Evolutionary conservation across 768 basidiomycete genomes (phyloP).

Genomic region (Hemileccinum impolitum): DNA sequence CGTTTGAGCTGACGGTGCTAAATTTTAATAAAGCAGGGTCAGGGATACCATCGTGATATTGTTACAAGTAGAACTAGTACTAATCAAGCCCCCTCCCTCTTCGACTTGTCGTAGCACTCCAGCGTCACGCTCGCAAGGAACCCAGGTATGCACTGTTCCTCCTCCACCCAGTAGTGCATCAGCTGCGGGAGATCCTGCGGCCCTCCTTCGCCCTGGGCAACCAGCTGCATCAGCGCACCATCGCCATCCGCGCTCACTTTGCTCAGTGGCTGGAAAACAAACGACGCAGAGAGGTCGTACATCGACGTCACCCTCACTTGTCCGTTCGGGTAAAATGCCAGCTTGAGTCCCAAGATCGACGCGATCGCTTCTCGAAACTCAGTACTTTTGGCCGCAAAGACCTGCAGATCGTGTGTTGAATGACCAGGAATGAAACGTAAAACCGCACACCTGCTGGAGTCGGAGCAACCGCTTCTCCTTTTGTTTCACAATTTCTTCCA

Average conservation of each 20-base stretch:
- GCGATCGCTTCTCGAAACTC: constrained; percentile 92
- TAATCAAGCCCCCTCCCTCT: constrained; percentile 27
- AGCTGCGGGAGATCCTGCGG: constrained; percentile 71
- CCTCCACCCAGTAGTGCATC: constrained; percentile 84
- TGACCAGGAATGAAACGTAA: too few relatives aligned
- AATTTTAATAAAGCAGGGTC: too few relatives aligned
- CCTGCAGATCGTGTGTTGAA: constrained; percentile 37
- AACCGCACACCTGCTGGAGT: constrained; percentile 62
- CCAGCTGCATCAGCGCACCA: constrained; percentile 63
- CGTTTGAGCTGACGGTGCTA: too few relatives aligned
- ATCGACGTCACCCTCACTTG: constrained; percentile 88
- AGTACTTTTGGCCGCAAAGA: constrained; percentile 79
- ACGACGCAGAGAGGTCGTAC: constrained; percentile 83
- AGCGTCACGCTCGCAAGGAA: constrained; percentile 87
- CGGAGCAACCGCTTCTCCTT: constrained; percentile 80
- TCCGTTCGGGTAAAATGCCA: constrained; percentile 89
- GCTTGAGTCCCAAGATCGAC: constrained; percentile 85
- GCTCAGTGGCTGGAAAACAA: constrained; percentile 73
- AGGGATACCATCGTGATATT: too few relatives aligned
- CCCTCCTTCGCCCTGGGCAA: constrained; percentile 70
- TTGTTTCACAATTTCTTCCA: constrained; percentile 62
- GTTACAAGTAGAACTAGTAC: not conserved
- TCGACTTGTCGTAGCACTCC: constrained; percentile 81
- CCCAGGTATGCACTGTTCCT: constrained; percentile 82
- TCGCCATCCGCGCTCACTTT: constrained; percentile 35